These are phyloP conservation scores for Talaromyces albobiverticillius DNA, from an alignment of 2,329 filamentous ascomycete genomes.

Conservation along the genomic window DNA sequence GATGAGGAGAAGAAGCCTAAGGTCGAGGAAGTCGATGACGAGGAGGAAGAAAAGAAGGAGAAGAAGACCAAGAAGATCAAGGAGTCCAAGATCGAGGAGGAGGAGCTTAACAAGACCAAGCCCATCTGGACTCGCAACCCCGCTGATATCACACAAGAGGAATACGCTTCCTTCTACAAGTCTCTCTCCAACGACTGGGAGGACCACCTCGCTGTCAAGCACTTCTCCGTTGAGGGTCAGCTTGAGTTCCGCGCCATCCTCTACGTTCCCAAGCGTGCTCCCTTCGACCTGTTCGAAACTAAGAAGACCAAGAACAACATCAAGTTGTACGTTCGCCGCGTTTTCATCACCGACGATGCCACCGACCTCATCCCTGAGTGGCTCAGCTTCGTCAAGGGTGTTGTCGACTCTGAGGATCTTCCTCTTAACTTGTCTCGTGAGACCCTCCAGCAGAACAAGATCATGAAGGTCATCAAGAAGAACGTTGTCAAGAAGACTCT, in stretches of 20 bases:
- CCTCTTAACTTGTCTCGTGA: constrained; percentile 99
- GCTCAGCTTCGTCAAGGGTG: constrained; percentile 99
- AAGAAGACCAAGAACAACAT: constrained; percentile 99
- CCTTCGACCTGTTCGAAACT: constrained; percentile 99
- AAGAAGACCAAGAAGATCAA: constrained; percentile 99
- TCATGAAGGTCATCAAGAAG: constrained; percentile 99
- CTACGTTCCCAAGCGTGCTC: constrained; percentile 98
- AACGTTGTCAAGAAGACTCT: constrained; percentile 99
- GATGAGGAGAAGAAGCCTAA: constrained; percentile 92
- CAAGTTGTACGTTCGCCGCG: constrained; percentile 99
- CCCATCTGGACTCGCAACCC: constrained; percentile 99
- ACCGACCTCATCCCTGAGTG: constrained; percentile 99
- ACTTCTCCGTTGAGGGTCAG: constrained; percentile 99
- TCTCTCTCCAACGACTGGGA: constrained; percentile 99
- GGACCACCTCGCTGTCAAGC: constrained; percentile 98
- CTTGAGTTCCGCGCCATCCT: constrained; percentile 99
- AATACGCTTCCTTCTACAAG: constrained; percentile 99
- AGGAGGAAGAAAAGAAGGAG: constrained; percentile 80
- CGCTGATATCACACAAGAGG: constrained; percentile 88
- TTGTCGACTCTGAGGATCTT: constrained; percentile 99
- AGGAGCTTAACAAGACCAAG: constrained; percentile 99
- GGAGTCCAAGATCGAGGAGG: constrained; percentile 97
- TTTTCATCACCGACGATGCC: constrained; percentile 99
- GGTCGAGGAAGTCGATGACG: constrained; percentile 87
- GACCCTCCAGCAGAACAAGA: constrained; percentile 99